These are phyloP conservation scores for Ceriops tagal DNA, from an alignment of 345 rosid species.

Conservation along the genomic window DNA sequence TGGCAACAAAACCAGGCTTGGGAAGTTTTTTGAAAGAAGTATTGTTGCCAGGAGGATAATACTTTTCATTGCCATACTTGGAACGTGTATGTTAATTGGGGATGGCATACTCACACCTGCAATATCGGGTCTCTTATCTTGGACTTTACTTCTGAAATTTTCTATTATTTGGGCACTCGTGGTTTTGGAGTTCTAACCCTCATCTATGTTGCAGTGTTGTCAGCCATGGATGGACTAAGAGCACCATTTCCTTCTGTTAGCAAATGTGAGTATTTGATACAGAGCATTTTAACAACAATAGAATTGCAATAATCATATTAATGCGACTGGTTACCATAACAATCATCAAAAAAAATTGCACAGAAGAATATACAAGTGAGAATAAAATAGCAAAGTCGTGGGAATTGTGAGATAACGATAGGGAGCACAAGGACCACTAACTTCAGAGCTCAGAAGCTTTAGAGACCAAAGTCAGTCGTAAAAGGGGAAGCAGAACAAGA, in stretches of 20 bases:
- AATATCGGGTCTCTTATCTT: conserved; percentile 53
- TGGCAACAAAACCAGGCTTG: conserved; percentile 42
- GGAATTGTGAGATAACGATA: too few species aligned
- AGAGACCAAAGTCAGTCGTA: too few species aligned
- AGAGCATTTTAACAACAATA: not conserved
- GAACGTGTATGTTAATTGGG: conserved; percentile 84
- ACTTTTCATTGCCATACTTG: conserved; percentile 76
- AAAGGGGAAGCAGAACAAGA: too few species aligned
- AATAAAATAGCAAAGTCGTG: too few species aligned
- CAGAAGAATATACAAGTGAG: too few species aligned
- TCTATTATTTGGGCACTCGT: not conserved
- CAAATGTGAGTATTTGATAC: conserved; percentile 41
- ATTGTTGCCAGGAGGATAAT: conserved; percentile 50
- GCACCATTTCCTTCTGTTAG: conserved; percentile 54
- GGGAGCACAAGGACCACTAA: too few species aligned
- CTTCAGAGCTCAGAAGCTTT: too few species aligned
- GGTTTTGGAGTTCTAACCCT: not conserved
- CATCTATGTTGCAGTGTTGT: conserved; percentile 41
- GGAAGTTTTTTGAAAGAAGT: conserved; percentile 52
- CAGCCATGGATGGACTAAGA: conserved; percentile 65
- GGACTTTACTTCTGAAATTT: not conserved
- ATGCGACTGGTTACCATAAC: not conserved
- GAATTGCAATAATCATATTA: not conserved
- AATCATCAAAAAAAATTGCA: not conserved
- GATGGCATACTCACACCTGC: conserved; percentile 92